Evolutionary conservation across 2,329 filamentous ascomycete species (phyloP).

Genomic region (Chrysoporthe puriensis): DNA sequence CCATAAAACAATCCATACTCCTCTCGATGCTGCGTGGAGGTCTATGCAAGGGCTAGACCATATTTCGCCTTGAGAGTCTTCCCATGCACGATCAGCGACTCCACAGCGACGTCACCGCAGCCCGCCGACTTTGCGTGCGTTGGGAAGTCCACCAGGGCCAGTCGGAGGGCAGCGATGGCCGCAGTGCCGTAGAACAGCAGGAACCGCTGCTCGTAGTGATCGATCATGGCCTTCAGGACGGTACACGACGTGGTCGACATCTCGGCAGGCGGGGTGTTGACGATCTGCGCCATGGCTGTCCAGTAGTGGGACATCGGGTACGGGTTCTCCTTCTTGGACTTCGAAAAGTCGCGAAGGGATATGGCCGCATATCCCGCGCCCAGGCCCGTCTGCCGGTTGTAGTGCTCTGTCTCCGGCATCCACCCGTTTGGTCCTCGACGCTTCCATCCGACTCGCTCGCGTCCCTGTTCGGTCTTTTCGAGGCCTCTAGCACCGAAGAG

Average conservation of each 20-base stretch:
- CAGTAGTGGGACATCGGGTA: slow-evolving; percentile 84
- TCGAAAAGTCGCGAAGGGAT: slow-evolving; percentile 79
- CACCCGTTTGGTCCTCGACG: slow-evolving; percentile 59
- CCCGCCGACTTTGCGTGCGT: slow-evolving; percentile 46
- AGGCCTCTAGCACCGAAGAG: slow-evolving; percentile 81
- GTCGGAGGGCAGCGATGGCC: slow-evolving; percentile 70
- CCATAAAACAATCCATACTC: background rate
- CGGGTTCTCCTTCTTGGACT: slow-evolving; percentile 69
- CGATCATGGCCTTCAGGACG: slow-evolving; percentile 72
- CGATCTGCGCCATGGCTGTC: slow-evolving; percentile 73
- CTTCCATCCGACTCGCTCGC: slow-evolving; percentile 73
- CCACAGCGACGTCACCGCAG: slow-evolving; percentile 50
- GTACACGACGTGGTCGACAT: slow-evolving; percentile 75
- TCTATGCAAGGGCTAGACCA: slow-evolving; percentile 50
- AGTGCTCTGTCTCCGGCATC: slow-evolving; percentile 72
- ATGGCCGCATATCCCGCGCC: slow-evolving; percentile 84
- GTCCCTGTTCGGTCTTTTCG: slow-evolving; percentile 72
- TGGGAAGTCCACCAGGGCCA: slow-evolving; percentile 77
- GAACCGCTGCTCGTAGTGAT: slow-evolving; percentile 75
- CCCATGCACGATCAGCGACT: slow-evolving; percentile 56
- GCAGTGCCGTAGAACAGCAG: slow-evolving; percentile 80
- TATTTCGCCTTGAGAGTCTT: slow-evolving; percentile 55
- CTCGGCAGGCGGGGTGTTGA: slow-evolving; percentile 71
- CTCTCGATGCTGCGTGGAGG: background rate
- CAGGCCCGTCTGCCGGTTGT: slow-evolving; percentile 81